Base-by-base conservation (phyloP, 352 stramenopile species). In the Phytophthora hibernalis region DNA sequence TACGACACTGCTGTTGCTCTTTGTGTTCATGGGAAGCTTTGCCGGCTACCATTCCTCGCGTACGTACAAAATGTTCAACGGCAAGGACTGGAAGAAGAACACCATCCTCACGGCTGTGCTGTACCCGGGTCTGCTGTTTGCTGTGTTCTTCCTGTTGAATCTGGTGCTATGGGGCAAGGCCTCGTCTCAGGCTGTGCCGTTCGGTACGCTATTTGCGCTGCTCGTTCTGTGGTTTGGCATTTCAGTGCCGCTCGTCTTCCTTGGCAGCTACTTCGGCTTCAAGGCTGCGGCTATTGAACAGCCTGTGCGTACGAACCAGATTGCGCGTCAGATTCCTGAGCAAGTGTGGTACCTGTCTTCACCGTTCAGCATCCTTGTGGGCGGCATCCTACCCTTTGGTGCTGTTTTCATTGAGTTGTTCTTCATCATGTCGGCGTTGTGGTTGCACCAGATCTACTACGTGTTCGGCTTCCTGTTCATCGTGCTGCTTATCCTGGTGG, bases 321-420 rank as follows among this genome's bases (percentile, higher is more conserved):
- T 97, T 49, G 89, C 87, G 20, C 87, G 92, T 42, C 92, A 98
- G 74, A 95, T 98, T 45, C 92, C 92, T 2, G 91, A 98, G 57
- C 93, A 98, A 74, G 81, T 97, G 30, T 99, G 97, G 96, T 99
- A 99, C 79, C 88, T 98, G 31, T 88, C 91, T 59, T 95, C 97
- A 20, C 83, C 85, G 15, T 92, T 99, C 69, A 98, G 90, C 56
- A 98, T 98, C 65, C 68, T 98, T 15, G 80, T 99, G 8, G 98
- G 97, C 43, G 98, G 98, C 52, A 96, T 99, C 42, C 76, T 99
- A 21, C 98, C 98, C 15, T 99, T 99, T 74, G 98, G 98, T 33
- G 97, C 97, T 8, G 97, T 99, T 40, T 99, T 98, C 78, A 99
- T 99, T 66, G 98, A 99, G 77, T 90, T 99, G 21, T 99, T 99